Evolutionary conservation across 352 stramenopile genomes (phyloP), one percentile per base, ranked within the genome.

Genomic region (Globisporangium orthogonon): DNA sequence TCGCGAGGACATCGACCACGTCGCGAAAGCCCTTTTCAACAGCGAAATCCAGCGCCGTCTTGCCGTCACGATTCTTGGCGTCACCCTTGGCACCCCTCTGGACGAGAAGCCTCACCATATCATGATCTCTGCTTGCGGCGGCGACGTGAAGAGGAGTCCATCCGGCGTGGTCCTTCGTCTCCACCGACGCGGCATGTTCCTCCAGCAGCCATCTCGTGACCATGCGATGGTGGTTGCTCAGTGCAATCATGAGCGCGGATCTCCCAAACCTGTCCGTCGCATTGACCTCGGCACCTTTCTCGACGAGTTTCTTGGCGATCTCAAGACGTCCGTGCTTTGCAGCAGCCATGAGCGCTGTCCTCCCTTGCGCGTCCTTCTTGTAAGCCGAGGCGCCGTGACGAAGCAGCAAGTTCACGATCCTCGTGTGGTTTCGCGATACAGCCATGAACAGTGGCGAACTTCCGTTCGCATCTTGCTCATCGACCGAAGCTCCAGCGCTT

Each of bases 111-210:
- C 28, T 15, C 14, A 56, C 23, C 28, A 41, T 40, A 15, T 1
- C 3, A 1, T 10, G 10, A 1, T 29, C 2, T 1, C 29, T 44
- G 35, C 35, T 55, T 17, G n/a, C 50, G 6, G 13, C 50, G 17
- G 50, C 50, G 10, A 55, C 35, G 17, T 55, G 50, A 17, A 55
- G 52, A 11, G 29, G 52, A 30, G 39, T 30, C 52, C 52, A 57
- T 31, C 52, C 52, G 1, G 41, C 39, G 14, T 50, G 15, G 14
- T 57, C 52, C 14, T 50, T 41, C 39, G 15, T n/a, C 15, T 30
- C n/a, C 39, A 57, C 28, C 9, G 52, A 57, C 37, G 52, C 52
- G 28, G 40, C 28, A 5, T 18, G 37, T 3, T 50, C 28, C 2
- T 30, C 3, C 9, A 57, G 29, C 10, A 57, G 29, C 13, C 45